A percentile compares a stretch with the other conserved stretches of the same genome.
Conservation (phyloP, 1,139 yeast species). For the Taphrina deformans region DNA sequence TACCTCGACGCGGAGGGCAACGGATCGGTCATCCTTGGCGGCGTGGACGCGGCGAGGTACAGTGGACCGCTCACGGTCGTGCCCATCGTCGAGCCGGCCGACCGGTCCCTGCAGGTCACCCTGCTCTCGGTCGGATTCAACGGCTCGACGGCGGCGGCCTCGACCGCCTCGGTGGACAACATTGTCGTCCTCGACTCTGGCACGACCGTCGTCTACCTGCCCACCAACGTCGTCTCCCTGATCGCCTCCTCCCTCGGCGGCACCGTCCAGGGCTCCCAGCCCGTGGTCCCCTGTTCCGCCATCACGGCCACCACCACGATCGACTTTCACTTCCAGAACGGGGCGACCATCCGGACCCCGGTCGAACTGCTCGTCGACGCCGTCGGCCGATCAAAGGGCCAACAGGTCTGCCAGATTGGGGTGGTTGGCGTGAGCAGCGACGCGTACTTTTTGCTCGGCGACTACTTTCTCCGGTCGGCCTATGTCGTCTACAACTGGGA, state of each 20-base stretch:
- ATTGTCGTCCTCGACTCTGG: conserved; percentile 61
- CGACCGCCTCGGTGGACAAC: conserved; percentile 4
- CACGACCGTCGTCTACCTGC: conserved; percentile 57
- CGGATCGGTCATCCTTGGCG: conserved; percentile 60
- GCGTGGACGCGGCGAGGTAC: conserved; percentile 56
- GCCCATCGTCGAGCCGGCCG: conserved; percentile 38
- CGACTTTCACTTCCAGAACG: conserved; percentile 41
- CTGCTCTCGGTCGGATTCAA: conserved; percentile 34
- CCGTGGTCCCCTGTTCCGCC: conserved; percentile 48
- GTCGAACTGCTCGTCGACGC: conserved; percentile 29
- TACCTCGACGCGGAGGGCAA: conserved; percentile 50
- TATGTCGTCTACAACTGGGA: conserved; percentile 79
- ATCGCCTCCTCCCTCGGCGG: conserved; percentile 51
- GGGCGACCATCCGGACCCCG: conserved; percentile 34
- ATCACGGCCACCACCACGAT: conserved; percentile 49
- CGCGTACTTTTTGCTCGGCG: conserved; percentile 56
- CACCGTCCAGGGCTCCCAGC: conserved; percentile 37
- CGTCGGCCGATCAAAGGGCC: conserved; percentile 31
- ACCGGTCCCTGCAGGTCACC: conserved; percentile 35
- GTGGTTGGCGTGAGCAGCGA: conserved; percentile 25
- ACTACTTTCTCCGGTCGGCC: conserved; percentile 68
- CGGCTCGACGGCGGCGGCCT: conserved; percentile 6
- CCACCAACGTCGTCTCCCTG: conserved; percentile 46
- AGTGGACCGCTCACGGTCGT: conserved; percentile 49
- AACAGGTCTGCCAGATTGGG: conserved; percentile 31